phyloP scores from a whole-genome alignment of 139 green algal species.

The Mesotaenium endlicherianum region DNA sequence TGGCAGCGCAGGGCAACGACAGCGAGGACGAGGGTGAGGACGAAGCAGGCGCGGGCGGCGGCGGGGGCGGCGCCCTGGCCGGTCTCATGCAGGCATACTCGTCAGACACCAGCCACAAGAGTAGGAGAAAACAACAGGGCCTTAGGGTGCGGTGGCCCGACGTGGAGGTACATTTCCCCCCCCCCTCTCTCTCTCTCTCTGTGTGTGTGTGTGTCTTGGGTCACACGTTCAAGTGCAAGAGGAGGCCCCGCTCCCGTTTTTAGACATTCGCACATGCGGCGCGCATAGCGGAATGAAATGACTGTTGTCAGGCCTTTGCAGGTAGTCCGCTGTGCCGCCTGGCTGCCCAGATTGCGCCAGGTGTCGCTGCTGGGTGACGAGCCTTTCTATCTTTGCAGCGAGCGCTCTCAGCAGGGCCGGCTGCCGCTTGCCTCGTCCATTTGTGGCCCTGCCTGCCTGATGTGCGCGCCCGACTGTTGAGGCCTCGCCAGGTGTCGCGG shows the following conservation, averaged over 20 bases:
- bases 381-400: too few species aligned
- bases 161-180: not conserved
- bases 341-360: too few species aligned
- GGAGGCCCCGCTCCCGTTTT: not conserved
- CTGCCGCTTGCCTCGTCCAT: too few species aligned
- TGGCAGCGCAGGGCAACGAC: not conserved
- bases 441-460: too few species aligned
- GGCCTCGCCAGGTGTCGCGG: too few species aligned
- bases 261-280: not conserved
- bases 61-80: not conserved
- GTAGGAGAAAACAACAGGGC: not conserved
- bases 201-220: not conserved
- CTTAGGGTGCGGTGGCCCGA: not conserved
- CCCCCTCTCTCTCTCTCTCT: not conserved
- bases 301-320: too few species aligned
- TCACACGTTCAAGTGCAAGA: not conserved
- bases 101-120: not conserved
- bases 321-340: too few species aligned
- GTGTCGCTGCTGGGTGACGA: too few species aligned
- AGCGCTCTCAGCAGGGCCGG: too few species aligned
- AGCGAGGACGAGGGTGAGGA: conserved; percentile 6
- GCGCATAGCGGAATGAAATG: too few species aligned
- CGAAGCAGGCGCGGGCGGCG: not conserved
- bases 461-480: too few species aligned
- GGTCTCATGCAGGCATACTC: conserved; percentile 9